phyloP scores from a whole-genome alignment of 2,329 filamentous ascomycete genomes.

The Byssoonygena ceratinophila region DNA sequence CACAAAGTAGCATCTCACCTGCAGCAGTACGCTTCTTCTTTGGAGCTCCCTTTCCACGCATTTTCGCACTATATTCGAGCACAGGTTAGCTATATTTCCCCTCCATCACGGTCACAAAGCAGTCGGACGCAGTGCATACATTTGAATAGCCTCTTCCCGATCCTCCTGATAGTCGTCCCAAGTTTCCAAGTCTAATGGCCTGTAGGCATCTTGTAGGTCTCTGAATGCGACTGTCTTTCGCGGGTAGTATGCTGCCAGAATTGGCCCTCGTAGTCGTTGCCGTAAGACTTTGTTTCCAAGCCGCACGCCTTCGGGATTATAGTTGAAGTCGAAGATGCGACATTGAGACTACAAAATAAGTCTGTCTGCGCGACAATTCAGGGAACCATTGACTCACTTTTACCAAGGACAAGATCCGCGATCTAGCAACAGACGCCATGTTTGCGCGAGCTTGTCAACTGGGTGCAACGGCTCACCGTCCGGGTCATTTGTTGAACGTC shows the following conservation, averaged over 20 bases:
- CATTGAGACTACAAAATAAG: conserved; percentile 59
- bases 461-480: not conserved
- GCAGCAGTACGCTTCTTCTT: conserved; percentile 63
- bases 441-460: conserved; percentile 1
- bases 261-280: conserved; percentile 74
- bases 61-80: conserved; percentile 46
- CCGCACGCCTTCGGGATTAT: conserved; percentile 72
- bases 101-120: not conserved
- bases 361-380: not conserved
- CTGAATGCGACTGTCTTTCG: conserved; percentile 59
- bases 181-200: conserved; percentile 52
- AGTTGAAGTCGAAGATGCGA: conserved; percentile 80
- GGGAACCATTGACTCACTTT: conserved; percentile 50
- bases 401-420: conserved; percentile 57
- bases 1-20: conserved; percentile 19
- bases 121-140: conserved; percentile 38
- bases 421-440: conserved; percentile 43
- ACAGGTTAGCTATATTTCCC: not conserved
- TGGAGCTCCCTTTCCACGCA: conserved; percentile 69
- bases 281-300: conserved; percentile 87
- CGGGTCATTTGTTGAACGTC: no score
- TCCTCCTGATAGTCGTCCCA: conserved; percentile 78
- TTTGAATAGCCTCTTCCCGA: conserved; percentile 54
- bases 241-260: conserved; percentile 81
- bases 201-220: conserved; percentile 62